Evolutionary conservation across 1,139 yeast species (phyloP), one percentile per base, ranked within the genome.

Genomic region (Lodderomyces margitis): DNA sequence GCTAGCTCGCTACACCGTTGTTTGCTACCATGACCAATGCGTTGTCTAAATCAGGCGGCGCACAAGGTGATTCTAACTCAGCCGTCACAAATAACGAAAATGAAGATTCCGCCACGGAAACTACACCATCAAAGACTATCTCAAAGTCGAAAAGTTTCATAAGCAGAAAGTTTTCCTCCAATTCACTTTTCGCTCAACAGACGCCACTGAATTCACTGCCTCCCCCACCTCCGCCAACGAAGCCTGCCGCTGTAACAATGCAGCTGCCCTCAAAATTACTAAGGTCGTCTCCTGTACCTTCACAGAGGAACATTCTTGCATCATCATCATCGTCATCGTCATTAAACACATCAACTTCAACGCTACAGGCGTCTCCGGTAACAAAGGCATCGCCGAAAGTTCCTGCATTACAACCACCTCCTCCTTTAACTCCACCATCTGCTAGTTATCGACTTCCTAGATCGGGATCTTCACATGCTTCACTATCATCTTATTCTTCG

Each of bases 151-250:
- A 28, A 15, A 28, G 19, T 14, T 28, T 28, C 16, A 14, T 28
- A 28, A 28, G 32, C 32, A 14, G 32, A 15, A 28, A 28, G 19
- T 15, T 28, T 28, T 28, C 32, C 19, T 28, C 32, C 5, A 28
- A 28, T 28, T 28, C 32, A 8, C 32, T 28, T 15, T 28, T 28
- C 16, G 17, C 32, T 28, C 32, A 28, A 28, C 19, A 3, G n/a
- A 28, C 14, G 8, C 9, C 32, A 15, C 32, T 17, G 23, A 27
- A 19, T 6, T 14, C 12, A 12, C 12, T 20, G 12, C 19, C 27
- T n/a, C 21, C 36, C 28, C 43, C 34, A 36, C 48, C 35, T 51
- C 61, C 25, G 38, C 49, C 33, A 45, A 45, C 32, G 3, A 14
- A 14, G 16, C 32, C 32, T 28, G 32, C 32, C 16, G 32, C 32